Conservation (phyloP, 495 filamentous ascomycete genomes). For the Neurospora sp. region DNA sequence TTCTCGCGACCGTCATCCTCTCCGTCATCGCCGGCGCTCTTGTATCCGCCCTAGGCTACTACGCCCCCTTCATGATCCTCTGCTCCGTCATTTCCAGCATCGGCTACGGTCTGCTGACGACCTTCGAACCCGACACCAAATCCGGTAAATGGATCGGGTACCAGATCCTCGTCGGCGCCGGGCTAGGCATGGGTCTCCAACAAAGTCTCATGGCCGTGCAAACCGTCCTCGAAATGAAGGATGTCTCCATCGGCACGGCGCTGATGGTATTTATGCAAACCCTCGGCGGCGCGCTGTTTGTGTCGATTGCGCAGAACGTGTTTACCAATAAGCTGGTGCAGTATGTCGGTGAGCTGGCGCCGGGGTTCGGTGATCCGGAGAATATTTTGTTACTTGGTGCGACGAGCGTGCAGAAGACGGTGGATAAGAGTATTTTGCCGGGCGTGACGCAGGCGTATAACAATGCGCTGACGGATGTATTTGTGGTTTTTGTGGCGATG, state of each 20-base stretch:
- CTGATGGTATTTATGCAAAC: constrained; percentile 62
- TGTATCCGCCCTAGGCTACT: constrained; percentile 60
- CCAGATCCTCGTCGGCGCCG: constrained; percentile 59
- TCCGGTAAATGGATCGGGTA: constrained; percentile 66
- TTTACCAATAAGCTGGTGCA: constrained; percentile 61
- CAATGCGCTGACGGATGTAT: constrained; percentile 53
- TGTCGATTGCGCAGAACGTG: constrained; percentile 66
- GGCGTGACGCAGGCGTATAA: constrained; percentile 62
- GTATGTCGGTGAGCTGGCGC: constrained; percentile 42
- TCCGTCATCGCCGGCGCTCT: constrained; percentile 51
- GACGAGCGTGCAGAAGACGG: constrained; percentile 46
- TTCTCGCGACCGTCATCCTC: constrained; percentile 51
- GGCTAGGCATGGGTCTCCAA: constrained; percentile 57
- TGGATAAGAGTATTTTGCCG: constrained; percentile 32
- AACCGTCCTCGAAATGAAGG: constrained; percentile 48
- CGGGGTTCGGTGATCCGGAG: constrained; percentile 34
- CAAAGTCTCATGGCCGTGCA: constrained; percentile 62
- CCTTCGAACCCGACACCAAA: constrained; percentile 44
- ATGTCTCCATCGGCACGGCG: constrained; percentile 58
- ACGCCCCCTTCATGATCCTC: constrained; percentile 61
- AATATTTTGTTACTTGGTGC: constrained; percentile 53
- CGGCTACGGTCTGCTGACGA: constrained; percentile 62
- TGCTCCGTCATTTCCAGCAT: constrained; percentile 49
- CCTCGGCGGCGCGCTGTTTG: constrained; percentile 62
- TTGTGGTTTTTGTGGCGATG: constrained; percentile 59